Evolutionary conservation across 371 early-diverging fungal genomes (phyloP).

Genomic region (Umbelopsis sp.): DNA sequence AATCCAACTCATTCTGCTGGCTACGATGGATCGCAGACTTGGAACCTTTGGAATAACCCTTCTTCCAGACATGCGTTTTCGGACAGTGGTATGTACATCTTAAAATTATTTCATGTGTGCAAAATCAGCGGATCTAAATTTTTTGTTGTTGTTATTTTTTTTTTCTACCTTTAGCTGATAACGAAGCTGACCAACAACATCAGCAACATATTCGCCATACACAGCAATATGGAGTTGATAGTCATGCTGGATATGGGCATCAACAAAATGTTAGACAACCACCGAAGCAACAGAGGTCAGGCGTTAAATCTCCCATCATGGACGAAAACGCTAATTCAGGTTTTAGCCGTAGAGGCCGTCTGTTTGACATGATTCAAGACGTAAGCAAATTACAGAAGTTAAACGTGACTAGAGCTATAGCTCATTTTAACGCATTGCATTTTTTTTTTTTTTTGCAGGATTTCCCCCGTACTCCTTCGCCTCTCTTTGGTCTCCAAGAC

Average conservation of each 20-base stretch:
- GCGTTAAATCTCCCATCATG: conserved; percentile 13
- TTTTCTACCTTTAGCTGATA: conserved; percentile 1
- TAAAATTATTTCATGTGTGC: background rate
- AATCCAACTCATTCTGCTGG: conserved; percentile 14
- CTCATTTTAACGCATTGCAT: background rate
- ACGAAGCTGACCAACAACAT: conserved; percentile 14
- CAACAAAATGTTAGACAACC: conserved; percentile 19
- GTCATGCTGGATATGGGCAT: conserved; percentile 20
- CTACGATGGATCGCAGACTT: conserved; percentile 28
- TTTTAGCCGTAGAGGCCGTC: conserved; percentile 33
- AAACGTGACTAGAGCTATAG: background rate
- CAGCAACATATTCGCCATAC: conserved; percentile 5
- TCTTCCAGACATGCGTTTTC: conserved; percentile 19
- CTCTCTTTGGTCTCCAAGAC: conserved; percentile 67
- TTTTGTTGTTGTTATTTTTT: background rate
- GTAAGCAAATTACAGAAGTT: conserved; percentile 23
- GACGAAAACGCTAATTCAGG: conserved; percentile 25
- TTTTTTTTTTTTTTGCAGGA: conserved; percentile 42
- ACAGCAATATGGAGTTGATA: conserved; percentile 20
- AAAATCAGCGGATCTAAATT: too few species aligned
- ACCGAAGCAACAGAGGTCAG: background rate
- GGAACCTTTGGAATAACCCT: conserved; percentile 42
- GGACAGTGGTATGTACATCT: background rate
- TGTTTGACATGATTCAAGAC: conserved; percentile 44
- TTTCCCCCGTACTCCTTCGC: conserved; percentile 88